Percentiles rank a stretch among this genome's conserved stretches.
phyloP scores from a whole-genome alignment of 164 flowering plant species.

The Malania oleifera region DNA sequence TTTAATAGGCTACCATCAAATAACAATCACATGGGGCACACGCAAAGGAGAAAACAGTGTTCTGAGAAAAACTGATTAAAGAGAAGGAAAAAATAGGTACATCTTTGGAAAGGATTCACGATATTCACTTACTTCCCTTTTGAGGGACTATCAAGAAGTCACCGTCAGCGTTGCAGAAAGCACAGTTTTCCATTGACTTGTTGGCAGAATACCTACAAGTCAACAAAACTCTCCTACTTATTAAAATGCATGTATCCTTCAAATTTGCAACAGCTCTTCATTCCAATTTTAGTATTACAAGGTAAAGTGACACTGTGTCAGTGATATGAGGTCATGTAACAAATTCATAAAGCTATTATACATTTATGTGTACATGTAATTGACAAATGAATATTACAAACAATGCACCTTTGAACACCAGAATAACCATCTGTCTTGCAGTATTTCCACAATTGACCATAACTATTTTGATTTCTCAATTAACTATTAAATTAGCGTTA shows the following conservation, averaged over 20 bases:
- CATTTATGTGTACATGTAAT: too few relatives aligned
- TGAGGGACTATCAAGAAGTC: constrained; percentile 94
- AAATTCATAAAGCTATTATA: too few relatives aligned
- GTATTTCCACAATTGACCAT: too few relatives aligned
- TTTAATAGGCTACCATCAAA: background rate
- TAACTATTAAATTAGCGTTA: too few relatives aligned
- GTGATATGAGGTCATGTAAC: background rate
- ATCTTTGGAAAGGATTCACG: background rate
- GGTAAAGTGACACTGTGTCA: too few relatives aligned
- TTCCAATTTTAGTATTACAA: background rate
- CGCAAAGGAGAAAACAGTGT: background rate
- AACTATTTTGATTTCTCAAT: too few relatives aligned
- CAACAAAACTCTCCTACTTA: background rate
- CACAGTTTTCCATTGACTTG: constrained; percentile 77
- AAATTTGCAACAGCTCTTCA: background rate
- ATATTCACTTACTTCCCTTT: constrained; percentile 72
- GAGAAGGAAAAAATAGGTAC: background rate
- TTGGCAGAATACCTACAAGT: constrained; percentile 82
- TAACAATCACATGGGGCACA: background rate
- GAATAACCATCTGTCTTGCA: too few relatives aligned
- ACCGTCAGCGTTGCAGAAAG: constrained; percentile 97
- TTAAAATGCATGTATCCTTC: constrained; percentile 3
- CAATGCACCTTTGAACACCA: too few relatives aligned
- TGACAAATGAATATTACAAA: too few relatives aligned
- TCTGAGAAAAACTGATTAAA: background rate